A percentile compares a stretch with the other conserved stretches of the same genome.
Evolutionary conservation across 805 yeast species (phyloP).

Genomic region (Kodamaea leandrae): DNA sequence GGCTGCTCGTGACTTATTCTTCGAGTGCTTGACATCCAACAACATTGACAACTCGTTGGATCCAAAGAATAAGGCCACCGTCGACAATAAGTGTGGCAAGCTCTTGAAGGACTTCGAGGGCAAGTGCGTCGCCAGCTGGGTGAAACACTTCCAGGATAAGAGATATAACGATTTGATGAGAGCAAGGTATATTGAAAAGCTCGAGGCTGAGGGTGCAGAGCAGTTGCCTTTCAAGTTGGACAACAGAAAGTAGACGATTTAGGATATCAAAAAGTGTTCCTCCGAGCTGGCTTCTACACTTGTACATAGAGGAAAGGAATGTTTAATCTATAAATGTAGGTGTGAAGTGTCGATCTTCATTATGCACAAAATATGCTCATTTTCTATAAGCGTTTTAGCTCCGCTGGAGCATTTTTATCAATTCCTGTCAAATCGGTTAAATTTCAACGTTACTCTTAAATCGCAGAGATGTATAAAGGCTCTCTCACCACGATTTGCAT

Average conservation of each 20-base stretch:
- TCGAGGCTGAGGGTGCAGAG: constrained; percentile 65
- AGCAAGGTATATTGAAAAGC: constrained; percentile 63
- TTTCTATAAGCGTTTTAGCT: too few species aligned
- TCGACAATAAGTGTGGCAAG: constrained; percentile 55
- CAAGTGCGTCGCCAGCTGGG: constrained; percentile 89
- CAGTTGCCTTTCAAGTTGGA: constrained; percentile 29
- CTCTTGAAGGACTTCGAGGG: constrained; percentile 59
- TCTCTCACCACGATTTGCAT: constrained; percentile 26
- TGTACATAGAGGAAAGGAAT: background rate
- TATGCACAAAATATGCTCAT: too few species aligned
- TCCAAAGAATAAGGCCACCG: constrained; percentile 42
- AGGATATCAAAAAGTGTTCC: background rate
- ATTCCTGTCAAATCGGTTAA: too few species aligned
- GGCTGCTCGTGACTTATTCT: constrained; percentile 81
- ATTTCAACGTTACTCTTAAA: too few species aligned
- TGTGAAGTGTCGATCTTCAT: background rate
- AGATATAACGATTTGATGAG: constrained; percentile 73
- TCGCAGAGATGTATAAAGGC: constrained; percentile 32
- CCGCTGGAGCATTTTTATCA: background rate
- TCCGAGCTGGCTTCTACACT: background rate
- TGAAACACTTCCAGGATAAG: constrained; percentile 83
- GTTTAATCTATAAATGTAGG: background rate
- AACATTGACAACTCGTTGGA: constrained; percentile 70
- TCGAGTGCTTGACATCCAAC: constrained; percentile 68
- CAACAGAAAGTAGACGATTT: constrained; percentile 16